Evolutionary conservation across 2,329 filamentous ascomycete species (phyloP).

Genomic region (Diaporthe citri): DNA sequence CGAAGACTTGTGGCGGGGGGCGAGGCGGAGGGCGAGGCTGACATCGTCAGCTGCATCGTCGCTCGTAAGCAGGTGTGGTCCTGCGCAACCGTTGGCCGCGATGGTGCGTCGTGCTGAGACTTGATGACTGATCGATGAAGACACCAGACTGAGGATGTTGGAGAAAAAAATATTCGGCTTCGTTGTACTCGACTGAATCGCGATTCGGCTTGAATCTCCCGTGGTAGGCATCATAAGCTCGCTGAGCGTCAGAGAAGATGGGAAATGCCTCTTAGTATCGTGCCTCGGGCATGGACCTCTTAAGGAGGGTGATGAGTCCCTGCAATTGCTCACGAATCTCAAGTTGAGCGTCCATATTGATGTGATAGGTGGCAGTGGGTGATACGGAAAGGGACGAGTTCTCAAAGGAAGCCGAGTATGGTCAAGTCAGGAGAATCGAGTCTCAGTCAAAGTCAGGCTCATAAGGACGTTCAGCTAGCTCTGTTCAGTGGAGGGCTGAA

Average conservation of each 20-base stretch:
- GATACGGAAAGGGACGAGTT: background rate
- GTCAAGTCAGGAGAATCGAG: too few species aligned
- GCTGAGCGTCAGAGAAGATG: background rate
- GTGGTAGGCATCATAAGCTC: background rate
- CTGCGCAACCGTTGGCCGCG: too few species aligned
- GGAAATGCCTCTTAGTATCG: accelerated
- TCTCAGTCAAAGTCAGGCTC: too few species aligned
- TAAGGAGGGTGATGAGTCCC: too few species aligned
- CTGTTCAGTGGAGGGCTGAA: too few species aligned
- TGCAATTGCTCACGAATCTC: background rate
- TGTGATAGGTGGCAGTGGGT: background rate
- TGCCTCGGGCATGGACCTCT: background rate
- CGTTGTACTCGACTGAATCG: background rate
- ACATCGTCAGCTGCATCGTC: background rate
- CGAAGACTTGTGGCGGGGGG: background rate
- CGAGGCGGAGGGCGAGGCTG: background rate
- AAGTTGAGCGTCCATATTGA: background rate
- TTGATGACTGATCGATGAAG: background rate
- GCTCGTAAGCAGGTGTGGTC: background rate
- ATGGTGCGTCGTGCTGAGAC: background rate
- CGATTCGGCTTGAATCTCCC: background rate
- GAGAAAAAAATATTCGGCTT: background rate
- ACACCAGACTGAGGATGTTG: background rate
- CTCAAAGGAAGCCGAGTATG: background rate
- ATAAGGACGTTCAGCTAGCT: background rate